phyloP scores from a whole-genome alignment of 2,329 filamentous ascomycete genomes.

The Fusarium lateritium region DNA sequence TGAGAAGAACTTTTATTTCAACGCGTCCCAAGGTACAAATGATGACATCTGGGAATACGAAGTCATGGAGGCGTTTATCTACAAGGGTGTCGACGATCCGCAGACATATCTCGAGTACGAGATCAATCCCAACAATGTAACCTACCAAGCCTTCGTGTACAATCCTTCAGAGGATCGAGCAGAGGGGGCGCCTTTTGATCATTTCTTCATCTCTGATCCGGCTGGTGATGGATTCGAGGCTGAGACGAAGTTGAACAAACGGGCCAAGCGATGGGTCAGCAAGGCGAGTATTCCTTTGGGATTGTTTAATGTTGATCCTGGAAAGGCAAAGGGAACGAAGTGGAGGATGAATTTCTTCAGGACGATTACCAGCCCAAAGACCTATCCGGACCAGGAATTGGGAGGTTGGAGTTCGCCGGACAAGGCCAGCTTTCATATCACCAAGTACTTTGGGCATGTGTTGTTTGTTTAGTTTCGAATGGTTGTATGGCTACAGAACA shows the following conservation, averaged over 20 bases:
- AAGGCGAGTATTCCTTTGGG: conserved; percentile 61
- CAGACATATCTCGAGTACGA: conserved; percentile 67
- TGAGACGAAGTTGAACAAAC: conserved; percentile 57
- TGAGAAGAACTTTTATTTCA: conserved; percentile 64
- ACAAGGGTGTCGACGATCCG: conserved; percentile 61
- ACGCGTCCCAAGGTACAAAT: conserved; percentile 60
- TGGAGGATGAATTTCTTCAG: conserved; percentile 70
- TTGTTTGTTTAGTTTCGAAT: conserved; percentile 52
- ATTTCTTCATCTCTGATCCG: conserved; percentile 59
- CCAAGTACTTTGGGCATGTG: conserved; percentile 61
- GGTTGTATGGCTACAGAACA: no score
- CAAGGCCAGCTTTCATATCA: conserved; percentile 64
- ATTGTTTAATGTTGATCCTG: conserved; percentile 64
- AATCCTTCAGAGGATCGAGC: conserved; percentile 64
- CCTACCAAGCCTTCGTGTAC: conserved; percentile 66
- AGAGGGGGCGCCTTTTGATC: conserved; percentile 60
- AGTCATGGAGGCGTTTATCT: conserved; percentile 66
- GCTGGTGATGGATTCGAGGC: conserved; percentile 59
- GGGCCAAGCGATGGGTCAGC: conserved; percentile 58
- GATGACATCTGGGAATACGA: conserved; percentile 65
- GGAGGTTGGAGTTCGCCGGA: conserved; percentile 64
- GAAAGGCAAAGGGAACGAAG: conserved; percentile 58
- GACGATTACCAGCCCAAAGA: conserved; percentile 59
- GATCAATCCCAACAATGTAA: conserved; percentile 66
- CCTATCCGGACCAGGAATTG: conserved; percentile 60